Evolutionary conservation across 139 green algal genomes (phyloP).

Genomic region (Dunaliella primolecta): DNA sequence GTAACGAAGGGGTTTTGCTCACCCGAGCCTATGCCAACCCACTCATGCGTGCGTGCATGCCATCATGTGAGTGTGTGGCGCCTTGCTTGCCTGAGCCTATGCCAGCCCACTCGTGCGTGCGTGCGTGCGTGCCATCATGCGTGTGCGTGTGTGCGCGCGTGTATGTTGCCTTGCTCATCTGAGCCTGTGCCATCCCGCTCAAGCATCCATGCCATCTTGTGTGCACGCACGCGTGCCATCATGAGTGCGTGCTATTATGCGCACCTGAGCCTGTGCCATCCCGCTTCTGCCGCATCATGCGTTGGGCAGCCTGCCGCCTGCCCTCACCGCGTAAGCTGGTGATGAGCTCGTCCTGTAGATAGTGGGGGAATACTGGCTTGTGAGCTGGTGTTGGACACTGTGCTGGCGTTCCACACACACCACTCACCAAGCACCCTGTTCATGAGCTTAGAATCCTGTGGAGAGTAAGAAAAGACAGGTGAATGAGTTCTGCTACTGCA

Average conservation of each 20-base stretch:
- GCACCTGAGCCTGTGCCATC: conserved; percentile 23
- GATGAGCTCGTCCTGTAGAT: conserved; percentile 78
- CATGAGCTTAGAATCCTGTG: neutral
- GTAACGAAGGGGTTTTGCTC: neutral
- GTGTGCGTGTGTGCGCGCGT: neutral
- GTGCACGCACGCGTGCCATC: conserved; percentile 26
- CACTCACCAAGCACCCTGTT: neutral
- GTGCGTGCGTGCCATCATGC: neutral
- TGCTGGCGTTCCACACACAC: neutral
- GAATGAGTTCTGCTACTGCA: neutral
- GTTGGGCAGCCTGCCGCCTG: conserved; percentile 65
- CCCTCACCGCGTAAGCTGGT: conserved; percentile 71
- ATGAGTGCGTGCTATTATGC: conserved; percentile 23
- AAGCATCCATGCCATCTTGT: conserved; percentile 36
- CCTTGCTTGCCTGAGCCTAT: neutral
- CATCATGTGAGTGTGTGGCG: neutral
- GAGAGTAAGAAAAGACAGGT: neutral
- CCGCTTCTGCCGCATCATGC: conserved; percentile 56
- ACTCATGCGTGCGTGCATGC: neutral
- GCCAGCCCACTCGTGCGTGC: neutral
- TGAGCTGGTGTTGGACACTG: neutral
- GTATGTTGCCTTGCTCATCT: neutral
- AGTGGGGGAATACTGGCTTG: neutral
- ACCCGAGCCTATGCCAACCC: conserved; percentile 1
- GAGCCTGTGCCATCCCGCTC: neutral